Percentiles rank a stretch among this genome's conserved stretches.
Evolutionary conservation across 371 early-diverging fungal genomes (phyloP).

Genomic region (Gilbertella persicaria): DNA sequence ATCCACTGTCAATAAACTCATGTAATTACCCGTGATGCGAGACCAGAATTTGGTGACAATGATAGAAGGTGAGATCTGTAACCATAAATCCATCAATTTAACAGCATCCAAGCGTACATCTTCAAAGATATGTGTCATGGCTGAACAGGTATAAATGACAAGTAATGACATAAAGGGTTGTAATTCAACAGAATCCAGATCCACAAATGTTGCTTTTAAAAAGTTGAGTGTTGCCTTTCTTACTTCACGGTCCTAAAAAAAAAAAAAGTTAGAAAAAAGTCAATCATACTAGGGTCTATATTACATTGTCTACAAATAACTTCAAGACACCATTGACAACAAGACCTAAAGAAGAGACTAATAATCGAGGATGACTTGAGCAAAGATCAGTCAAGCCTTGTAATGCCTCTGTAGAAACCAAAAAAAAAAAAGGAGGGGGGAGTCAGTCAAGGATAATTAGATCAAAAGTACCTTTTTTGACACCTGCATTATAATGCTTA

Average conservation of each 20-base stretch:
- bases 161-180: slow-evolving; percentile 78
- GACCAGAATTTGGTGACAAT: slow-evolving; percentile 64
- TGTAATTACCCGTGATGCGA: slow-evolving; percentile 50
- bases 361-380: slow-evolving; percentile 52
- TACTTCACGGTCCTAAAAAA: slow-evolving; percentile 49
- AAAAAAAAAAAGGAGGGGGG: background rate
- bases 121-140: slow-evolving; percentile 89
- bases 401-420: slow-evolving; percentile 65
- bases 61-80: slow-evolving; percentile 63
- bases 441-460: background rate
- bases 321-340: slow-evolving; percentile 65
- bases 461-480: slow-evolving; percentile 63
- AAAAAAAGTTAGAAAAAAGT: background rate
- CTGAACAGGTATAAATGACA: slow-evolving; percentile 81
- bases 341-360: slow-evolving; percentile 63
- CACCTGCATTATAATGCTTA: slow-evolving; percentile 76
- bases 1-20: slow-evolving; percentile 44
- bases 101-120: slow-evolving; percentile 83
- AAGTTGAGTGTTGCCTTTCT: slow-evolving; percentile 44
- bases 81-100: slow-evolving; percentile 75
- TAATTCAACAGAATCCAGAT: slow-evolving; percentile 57
- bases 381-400: slow-evolving; percentile 71
- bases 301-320: slow-evolving; percentile 67
- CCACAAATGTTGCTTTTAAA: slow-evolving; percentile 30
- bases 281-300: slow-evolving; percentile 7